Base-by-base conservation (phyloP, 169 alveolate genomes). In the Eimeria brunetti region DNA sequence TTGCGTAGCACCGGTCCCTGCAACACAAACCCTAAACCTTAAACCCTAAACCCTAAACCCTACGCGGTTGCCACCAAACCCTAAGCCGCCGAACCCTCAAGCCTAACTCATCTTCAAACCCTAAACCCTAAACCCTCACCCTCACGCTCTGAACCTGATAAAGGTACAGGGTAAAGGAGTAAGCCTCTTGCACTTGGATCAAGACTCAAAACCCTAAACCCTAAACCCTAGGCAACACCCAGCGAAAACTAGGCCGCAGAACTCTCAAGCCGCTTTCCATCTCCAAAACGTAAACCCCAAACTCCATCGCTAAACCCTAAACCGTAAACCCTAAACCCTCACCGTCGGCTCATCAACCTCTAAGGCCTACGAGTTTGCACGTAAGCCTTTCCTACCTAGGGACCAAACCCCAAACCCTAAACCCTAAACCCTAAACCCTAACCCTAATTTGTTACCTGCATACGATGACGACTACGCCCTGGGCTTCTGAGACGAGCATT, bases 371-470 rank as follows among this genome's bases (percentile, higher is more conserved):
- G n/a, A 69, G 80, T 69, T 69, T n/a, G 80, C 41, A 69, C 14
- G 36, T 14, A 69, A n/a, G n/a, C n/a, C n/a, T n/a, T n/a, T n/a
- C n/a, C n/a, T n/a, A n/a, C 73, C 27, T 27, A 62, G 33, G 27
- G 46, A 7, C 83, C 27, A 71, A 71, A 71, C 83, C 83, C 83
- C 27, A 71, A 71, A 71, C 83, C 83, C 83, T 71, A 71, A 62
- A 62, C 73, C 73, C 73, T 62, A 62, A 62, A 62, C 12, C 73
- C 33, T 62, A 62, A 62, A 62, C 73, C 73, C n/a, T 8, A 6
- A 16, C 78, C 49, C n/a, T 62, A 16, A 8, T 38, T 38, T 11
- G 84, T 67, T n/a, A 33, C 46, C n/a, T 24, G 16, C 36, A 67
- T 7, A 11, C 11, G 27, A 7, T 14, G 27, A n/a, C 41, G 36